Evolutionary conservation across 495 filamentous ascomycete species (phyloP), one percentile per base, ranked within the genome.

Genomic region (Xanthoparmelia taractica): DNA sequence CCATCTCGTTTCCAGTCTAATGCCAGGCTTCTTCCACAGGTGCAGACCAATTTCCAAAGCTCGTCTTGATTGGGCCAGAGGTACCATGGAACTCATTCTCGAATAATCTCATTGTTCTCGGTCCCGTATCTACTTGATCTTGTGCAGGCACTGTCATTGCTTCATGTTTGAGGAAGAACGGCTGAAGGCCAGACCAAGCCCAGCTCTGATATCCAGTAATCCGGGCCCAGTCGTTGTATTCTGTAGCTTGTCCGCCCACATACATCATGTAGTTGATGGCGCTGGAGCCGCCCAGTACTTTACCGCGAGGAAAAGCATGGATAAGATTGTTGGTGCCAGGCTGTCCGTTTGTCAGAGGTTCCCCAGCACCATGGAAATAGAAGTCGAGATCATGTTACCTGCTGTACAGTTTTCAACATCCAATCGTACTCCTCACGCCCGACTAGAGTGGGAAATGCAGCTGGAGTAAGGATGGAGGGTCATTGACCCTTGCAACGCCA

Each of bases 251-350:
- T 17, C 72, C 71, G 6, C 75, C 71, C 11, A 70, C 43, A 58
- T 73, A 71, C 36, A 68, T 56, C 67, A 73, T 52, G 67, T 80
- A 82, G 63, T 85, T 84, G 61, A 78, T 64, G 33, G 71, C 77
- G 5, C 74, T 79, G 18, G 76, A 79, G 12, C 81, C 83, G 45
- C 82, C 83, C 5, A 85, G 76, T 4, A 75, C 74, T 61, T 80
- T 82, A 12, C 83, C 83, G 20, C 81, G 77, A 25, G 79, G 79
- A 57, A 61, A 60, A 8, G 36, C 63, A 59, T 70, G 66, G 45
- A 50, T 54, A 17, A 65, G 34, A 27, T 48, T 47, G 11, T 52
- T 58, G 27, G 62, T 64, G 11, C 62, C 62, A 50, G 62, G 36
- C 62, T 64, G 34, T 40, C 2, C 54, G 47, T n/a, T 17, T 1